These are phyloP conservation scores for Hirsutella minnesotensis DNA, from an alignment of 2,329 filamentous ascomycete species.

Conservation along the genomic window DNA sequence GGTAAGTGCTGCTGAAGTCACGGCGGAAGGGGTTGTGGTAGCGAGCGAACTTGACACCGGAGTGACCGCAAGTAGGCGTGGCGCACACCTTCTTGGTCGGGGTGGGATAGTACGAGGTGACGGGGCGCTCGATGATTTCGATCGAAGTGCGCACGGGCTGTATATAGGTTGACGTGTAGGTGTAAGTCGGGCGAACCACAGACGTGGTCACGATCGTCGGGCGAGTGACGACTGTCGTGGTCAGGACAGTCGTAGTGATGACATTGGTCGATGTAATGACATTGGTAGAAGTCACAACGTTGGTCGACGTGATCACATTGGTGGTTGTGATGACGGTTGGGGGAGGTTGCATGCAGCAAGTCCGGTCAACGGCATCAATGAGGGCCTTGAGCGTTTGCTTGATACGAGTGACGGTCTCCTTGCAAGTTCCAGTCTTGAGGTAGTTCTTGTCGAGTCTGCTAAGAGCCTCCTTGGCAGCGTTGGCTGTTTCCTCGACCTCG, in stretches of 20 bases:
- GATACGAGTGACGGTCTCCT: not conserved
- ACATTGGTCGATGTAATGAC: too few species aligned
- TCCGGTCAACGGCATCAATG: not conserved
- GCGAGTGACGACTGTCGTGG: too few species aligned
- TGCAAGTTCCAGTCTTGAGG: not conserved
- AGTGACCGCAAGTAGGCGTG: not conserved
- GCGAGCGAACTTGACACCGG: not conserved
- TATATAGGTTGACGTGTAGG: not conserved
- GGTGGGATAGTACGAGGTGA: not conserved
- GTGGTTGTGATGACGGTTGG: not conserved
- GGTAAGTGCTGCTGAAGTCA: not conserved
- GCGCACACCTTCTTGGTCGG: not conserved
- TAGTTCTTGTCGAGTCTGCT: too few species aligned
- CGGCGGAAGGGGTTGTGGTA: not conserved
- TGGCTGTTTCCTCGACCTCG: too few species aligned
- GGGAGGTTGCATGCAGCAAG: not conserved
- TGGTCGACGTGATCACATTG: not conserved
- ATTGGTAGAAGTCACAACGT: too few species aligned
- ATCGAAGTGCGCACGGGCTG: too few species aligned
- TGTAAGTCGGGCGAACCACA: not conserved
- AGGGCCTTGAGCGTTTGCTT: not conserved
- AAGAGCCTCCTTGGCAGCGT: too few species aligned
- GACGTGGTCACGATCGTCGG: too few species aligned
- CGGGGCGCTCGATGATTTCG: too few species aligned
- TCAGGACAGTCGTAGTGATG: too few species aligned